Base-by-base conservation (phyloP, 2,329 filamentous ascomycete species). In the Hymenoscyphus infarciens region DNA sequence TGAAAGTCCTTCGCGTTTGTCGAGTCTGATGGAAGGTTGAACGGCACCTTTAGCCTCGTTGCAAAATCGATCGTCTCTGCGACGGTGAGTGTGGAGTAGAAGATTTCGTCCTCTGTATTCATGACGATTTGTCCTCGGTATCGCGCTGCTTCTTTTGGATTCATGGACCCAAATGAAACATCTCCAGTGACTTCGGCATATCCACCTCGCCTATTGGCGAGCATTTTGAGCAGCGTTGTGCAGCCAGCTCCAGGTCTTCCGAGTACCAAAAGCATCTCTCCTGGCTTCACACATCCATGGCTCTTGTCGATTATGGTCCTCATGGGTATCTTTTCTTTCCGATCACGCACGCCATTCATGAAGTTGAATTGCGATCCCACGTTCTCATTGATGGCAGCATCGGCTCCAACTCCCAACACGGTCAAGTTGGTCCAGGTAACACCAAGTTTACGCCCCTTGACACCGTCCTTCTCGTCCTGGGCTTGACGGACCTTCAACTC, bases 181-280 rank as follows among this genome's bases (percentile, higher is more conserved):
- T 87, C 81, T 0, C 87, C 87, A 0, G 79, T 73, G 2, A 90
- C 80, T 2, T 77, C 78, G 49, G 81, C 78, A 67, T 83, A 90
- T 2, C 87, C 87, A 5, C 74, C 75, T 42, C 87, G 77, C 61
- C 83, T 81, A 69, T 91, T 91, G 58, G 87, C 80, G 5, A 92
- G 78, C 68, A 89, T 79, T 69, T 89, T 91, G 55, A 92, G 78
- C 16, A 92, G 79, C 0, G 88, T 89, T 0, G 88, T 90, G 72
- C 89, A 92, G 38, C 88, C 88, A 2, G 86, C 81, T 0, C 87
- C 88, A 0, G 88, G 88, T 0, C 87, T 80, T 2, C 88, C 88
- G 0, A 91, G 78, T 0, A 91, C 87, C 0, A 90, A 76, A 1
- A 90, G 75, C 88, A 90, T 89, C 74, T 90, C 87, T 22, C 87